Percentiles rank a stretch among this genome's conserved stretches.
Evolutionary conservation across 2,329 filamentous ascomycete genomes (phyloP).

Genomic region (Parastagonospora nodorum): DNA sequence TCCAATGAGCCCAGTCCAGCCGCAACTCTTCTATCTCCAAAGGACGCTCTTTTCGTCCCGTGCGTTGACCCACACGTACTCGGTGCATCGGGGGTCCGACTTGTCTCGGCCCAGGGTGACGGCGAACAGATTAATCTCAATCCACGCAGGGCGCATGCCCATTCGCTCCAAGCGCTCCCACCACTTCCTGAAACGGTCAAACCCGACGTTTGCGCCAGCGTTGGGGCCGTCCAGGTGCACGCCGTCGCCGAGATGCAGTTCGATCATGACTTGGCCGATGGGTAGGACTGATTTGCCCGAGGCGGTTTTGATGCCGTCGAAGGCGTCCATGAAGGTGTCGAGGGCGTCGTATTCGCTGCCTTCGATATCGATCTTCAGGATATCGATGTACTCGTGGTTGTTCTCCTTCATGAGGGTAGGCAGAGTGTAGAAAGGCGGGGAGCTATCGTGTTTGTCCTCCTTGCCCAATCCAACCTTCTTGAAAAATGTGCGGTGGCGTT

Average conservation of each 20-base stretch:
- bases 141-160: conserved; percentile 43
- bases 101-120: conserved; percentile 32
- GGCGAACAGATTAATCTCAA: conserved; percentile 41
- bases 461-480: conserved; percentile 36
- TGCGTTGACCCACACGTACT: conserved; percentile 43
- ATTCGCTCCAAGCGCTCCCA: conserved; percentile 41
- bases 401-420: conserved; percentile 37
- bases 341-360: conserved; percentile 38
- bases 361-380: conserved; percentile 43
- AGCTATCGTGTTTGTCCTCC: conserved; percentile 24
- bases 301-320: conserved; percentile 22
- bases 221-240: conserved; percentile 6
- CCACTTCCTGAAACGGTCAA: conserved; percentile 36
- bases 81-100: conserved; percentile 37
- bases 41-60: conserved; percentile 35
- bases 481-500: conserved; percentile 35
- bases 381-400: conserved; percentile 42
- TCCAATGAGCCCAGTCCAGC: no score
- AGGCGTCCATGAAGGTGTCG: conserved; percentile 38
- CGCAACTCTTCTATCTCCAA: conserved; percentile 17
- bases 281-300: conserved; percentile 30
- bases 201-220: conserved; percentile 25
- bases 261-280: conserved; percentile 43
- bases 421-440: conserved; percentile 36
- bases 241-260: conserved; percentile 35